phyloP scores from a whole-genome alignment of 306 rosid genomes.

The Quercus cerris region DNA sequence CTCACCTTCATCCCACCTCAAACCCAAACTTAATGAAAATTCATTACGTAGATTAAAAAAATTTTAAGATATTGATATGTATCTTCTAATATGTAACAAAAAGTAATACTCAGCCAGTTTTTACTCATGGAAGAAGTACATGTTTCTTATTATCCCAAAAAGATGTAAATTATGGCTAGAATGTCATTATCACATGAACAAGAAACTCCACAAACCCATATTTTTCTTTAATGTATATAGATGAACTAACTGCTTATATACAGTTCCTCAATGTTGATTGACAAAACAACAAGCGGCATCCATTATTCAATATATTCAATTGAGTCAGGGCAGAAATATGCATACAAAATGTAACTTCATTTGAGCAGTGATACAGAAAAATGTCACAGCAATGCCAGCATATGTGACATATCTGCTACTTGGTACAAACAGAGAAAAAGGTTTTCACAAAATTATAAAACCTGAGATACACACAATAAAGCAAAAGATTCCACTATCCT shows the following conservation, averaged over 20 bases:
- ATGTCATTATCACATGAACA: background rate
- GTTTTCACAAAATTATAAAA: background rate
- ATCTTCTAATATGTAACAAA: background rate
- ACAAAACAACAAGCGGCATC: background rate
- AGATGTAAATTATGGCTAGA: background rate
- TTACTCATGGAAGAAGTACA: background rate
- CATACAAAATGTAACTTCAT: background rate
- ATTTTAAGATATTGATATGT: slow-evolving; percentile 2
- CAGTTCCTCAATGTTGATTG: background rate
- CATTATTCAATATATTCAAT: background rate
- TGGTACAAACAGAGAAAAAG: background rate
- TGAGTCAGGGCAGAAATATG: background rate
- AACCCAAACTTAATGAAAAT: background rate
- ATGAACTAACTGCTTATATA: background rate
- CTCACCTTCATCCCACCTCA: background rate
- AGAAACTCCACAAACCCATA: background rate
- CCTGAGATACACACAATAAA: background rate
- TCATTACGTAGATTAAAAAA: background rate
- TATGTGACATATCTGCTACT: background rate
- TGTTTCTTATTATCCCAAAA: background rate
- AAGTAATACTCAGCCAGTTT: background rate
- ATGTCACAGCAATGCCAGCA: background rate
- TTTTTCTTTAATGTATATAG: background rate
- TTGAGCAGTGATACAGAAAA: background rate
- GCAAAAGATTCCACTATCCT: background rate